These are phyloP conservation scores for Lecanoromycetidae sp. DNA, from an alignment of 2,329 filamentous ascomycete genomes.

Conservation along the genomic window DNA sequence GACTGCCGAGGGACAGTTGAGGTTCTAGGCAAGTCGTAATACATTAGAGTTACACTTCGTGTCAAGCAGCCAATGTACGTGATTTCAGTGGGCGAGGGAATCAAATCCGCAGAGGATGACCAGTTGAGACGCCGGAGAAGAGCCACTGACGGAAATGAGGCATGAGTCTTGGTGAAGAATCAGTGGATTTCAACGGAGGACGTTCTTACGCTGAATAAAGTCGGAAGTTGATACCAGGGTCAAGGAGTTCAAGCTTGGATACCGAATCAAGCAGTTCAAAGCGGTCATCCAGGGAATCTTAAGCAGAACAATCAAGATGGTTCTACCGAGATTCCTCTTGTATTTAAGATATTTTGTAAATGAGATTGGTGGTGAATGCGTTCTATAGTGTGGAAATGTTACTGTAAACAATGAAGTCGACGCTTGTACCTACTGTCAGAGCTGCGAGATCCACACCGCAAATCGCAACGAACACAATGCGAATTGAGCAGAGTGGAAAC, in stretches of 20 bases:
- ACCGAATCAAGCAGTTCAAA: slow-evolving; percentile 1
- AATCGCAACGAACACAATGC: background rate
- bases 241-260: background rate
- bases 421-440: background rate
- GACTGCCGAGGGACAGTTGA: too few species aligned
- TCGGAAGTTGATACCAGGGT: background rate
- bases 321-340: background rate
- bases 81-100: background rate
- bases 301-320: background rate
- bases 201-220: background rate
- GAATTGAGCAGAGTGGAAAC: background rate
- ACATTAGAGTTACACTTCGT: too few species aligned
- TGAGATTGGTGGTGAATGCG: background rate
- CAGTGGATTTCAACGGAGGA: background rate
- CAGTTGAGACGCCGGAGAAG: slow-evolving; percentile 3
- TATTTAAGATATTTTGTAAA: too few species aligned
- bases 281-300: slow-evolving; percentile 3
- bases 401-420: background rate
- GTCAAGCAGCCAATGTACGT: slow-evolving; percentile 5
- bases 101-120: background rate
- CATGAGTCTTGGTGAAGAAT: background rate
- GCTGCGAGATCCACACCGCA: background rate
- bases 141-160: slow-evolving; percentile 1
- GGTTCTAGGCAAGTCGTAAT: too few species aligned
- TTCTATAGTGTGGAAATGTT: background rate